Evolutionary conservation across 768 basidiomycete genomes (phyloP), one percentile per base, ranked within the genome.

Genomic region (Dictyophora rubrovolvata): DNA sequence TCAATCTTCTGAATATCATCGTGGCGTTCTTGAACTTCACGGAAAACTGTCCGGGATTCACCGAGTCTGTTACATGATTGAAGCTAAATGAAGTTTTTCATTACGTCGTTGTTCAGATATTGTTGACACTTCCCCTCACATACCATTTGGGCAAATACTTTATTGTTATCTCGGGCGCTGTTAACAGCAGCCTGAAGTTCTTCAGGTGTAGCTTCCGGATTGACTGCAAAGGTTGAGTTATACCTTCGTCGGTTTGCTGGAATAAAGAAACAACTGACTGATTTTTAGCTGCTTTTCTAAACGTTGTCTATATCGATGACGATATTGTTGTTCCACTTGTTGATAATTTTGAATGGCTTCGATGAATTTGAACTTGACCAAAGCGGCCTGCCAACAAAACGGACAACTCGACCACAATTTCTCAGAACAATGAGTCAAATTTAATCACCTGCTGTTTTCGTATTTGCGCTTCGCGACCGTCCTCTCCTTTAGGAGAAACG

Each of bases 21-120:
- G 68, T 95, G 92, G 36, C 93, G 80, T 59, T 87, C 83, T 68
- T 94, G 93, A 0, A 93, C 92, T 71, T 95, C 93, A 53, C 83
- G 79, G 69, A 86, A 91, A 0, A 88, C 93, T 50, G 80, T 79
- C 53, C 89, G 77, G 16, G 89, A 85, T 63, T 91, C 87, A 34
- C 85, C 89, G 69, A 90, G 90, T n/a, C 84, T 81, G 53, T 81
- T 83, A 14, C 88, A 88, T 21, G 77, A 77, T 37, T 86, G 79
- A 46, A 94, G 75, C 90, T 91, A 61, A 9, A 51, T 48, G 28
- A 18, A 11, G 6, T 2, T 10, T 6, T 14, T 20, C 23, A 11
- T 53, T 6, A 20, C 11, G 28, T 20, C 10, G 20, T 22, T 46
- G 46, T 28, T 21, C 28, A 28, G 28, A 7, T 3, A 28, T 28